Conservation (phyloP, 257 asterid species). For the Solanum chilense region DNA sequence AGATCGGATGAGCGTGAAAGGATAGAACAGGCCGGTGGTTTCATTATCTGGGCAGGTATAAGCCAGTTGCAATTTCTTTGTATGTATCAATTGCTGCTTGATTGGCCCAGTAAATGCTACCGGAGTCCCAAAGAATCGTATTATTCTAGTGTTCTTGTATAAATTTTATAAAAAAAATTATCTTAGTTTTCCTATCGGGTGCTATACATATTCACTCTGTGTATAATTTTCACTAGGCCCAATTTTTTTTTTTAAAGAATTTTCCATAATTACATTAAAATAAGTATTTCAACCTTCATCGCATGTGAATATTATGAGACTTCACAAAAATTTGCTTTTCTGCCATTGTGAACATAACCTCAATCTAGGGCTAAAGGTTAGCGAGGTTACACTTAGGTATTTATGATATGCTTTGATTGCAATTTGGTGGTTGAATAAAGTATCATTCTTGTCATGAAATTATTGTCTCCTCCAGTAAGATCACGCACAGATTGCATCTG, state of each 20-base stretch:
- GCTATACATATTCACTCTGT: neutral
- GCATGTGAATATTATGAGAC: neutral
- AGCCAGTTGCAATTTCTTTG: neutral
- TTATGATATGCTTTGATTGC: neutral
- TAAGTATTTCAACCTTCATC: neutral
- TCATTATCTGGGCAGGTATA: slow-evolving; percentile 72
- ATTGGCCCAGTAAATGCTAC: neutral
- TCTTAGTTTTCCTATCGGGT: neutral
- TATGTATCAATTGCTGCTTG: neutral
- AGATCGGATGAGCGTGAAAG: slow-evolving; percentile 80
- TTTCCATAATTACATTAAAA: neutral
- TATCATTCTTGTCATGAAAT: neutral
- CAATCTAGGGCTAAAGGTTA: neutral
- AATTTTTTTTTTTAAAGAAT: neutral
- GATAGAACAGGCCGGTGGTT: slow-evolving; percentile 82
- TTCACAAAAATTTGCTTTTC: neutral
- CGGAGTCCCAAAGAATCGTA: neutral
- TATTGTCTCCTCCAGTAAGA: neutral
- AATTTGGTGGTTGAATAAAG: neutral
- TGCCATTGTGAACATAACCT: neutral
- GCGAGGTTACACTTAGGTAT: neutral
- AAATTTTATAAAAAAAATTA: neutral
- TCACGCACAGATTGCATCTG: neutral
- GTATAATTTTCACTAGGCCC: neutral
- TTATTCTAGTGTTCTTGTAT: neutral